These are phyloP conservation scores for Clonostachys rosea DNA, from an alignment of 2,329 filamentous ascomycete species.

Conservation along the genomic window DNA sequence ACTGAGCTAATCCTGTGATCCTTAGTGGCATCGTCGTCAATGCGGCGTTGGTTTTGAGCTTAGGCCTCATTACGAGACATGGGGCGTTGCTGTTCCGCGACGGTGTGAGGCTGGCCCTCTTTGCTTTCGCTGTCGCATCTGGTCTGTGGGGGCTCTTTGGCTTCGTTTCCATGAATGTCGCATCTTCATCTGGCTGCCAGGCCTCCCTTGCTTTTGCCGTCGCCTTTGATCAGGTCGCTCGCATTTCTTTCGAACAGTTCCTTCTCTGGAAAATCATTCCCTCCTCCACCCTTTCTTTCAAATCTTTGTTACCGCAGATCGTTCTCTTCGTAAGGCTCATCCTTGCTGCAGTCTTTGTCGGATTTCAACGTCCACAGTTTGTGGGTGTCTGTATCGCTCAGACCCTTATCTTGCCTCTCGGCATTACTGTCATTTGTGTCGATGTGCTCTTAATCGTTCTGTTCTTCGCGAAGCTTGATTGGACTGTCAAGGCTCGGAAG, in stretches of 20 bases:
- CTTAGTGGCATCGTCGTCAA: slow-evolving; percentile 46
- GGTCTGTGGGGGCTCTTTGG: slow-evolving; percentile 48
- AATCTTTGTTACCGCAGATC: slow-evolving; percentile 36
- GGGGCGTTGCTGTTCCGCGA: slow-evolving; percentile 45
- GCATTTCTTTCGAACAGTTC: slow-evolving; percentile 48
- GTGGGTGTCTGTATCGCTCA: slow-evolving; percentile 44
- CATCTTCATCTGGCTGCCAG: slow-evolving; percentile 40
- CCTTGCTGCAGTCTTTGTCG: slow-evolving; percentile 49
- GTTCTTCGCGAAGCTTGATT: slow-evolving; percentile 29
- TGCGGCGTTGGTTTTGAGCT: slow-evolving; percentile 39
- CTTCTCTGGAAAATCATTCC: slow-evolving; percentile 44
- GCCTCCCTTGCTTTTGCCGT: slow-evolving; percentile 45
- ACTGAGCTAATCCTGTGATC: slow-evolving; percentile 8
- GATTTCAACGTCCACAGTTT: slow-evolving; percentile 47
- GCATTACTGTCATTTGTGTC: slow-evolving; percentile 35
- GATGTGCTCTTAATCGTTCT: slow-evolving; percentile 39
- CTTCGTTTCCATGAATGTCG: slow-evolving; percentile 45
- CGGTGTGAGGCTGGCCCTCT: slow-evolving; percentile 61
- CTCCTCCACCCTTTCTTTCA: slow-evolving; percentile 25
- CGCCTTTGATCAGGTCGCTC: slow-evolving; percentile 52
- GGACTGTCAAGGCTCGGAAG: slow-evolving; percentile 16
- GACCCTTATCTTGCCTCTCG: slow-evolving; percentile 36
- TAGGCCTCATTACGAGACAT: slow-evolving; percentile 42
- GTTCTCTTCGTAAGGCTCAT: slow-evolving; percentile 42
- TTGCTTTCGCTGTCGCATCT: slow-evolving; percentile 44